Evolutionary conservation across 2,329 filamentous ascomycete species (phyloP).

Genomic region (Sclerotinia nivalis): DNA sequence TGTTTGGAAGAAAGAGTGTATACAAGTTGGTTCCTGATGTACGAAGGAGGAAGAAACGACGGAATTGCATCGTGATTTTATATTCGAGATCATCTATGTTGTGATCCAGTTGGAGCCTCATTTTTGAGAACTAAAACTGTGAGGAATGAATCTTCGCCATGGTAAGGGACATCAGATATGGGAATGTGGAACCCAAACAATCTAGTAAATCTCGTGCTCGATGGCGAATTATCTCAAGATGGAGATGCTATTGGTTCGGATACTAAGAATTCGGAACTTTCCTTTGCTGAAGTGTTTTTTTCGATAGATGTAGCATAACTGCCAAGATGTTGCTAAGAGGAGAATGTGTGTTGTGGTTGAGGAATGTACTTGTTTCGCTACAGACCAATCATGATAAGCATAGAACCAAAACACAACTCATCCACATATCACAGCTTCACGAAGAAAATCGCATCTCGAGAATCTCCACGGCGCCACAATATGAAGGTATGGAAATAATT

Average conservation of each 20-base stretch:
- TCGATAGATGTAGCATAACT: neutral
- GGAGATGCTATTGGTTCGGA: neutral
- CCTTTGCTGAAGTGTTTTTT: neutral
- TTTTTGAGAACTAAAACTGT: neutral
- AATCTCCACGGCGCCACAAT: neutral
- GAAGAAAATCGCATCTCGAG: neutral
- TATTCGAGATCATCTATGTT: constrained; percentile 1
- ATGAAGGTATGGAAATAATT: neutral
- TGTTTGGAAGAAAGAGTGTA: constrained; percentile 21
- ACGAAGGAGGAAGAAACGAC: neutral
- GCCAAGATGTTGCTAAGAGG: neutral
- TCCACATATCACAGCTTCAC: constrained; percentile 3
- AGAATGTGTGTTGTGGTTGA: constrained; percentile 13
- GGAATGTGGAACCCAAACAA: constrained; percentile 8
- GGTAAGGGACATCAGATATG: neutral
- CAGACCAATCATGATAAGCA: constrained; percentile 9
- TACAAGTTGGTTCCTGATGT: constrained; percentile 20
- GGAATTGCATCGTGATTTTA: constrained; percentile 9
- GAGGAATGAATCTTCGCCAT: constrained; percentile 9
- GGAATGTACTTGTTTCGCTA: constrained; percentile 5
- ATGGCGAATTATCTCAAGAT: constrained; percentile 1
- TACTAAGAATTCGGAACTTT: neutral
- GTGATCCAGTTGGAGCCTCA: constrained; percentile 6
- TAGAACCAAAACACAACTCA: constrained; percentile 2
- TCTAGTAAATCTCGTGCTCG: neutral